These are phyloP conservation scores for Circinella umbellata DNA, from an alignment of 371 early-diverging fungal species.

Conservation along the genomic window DNA sequence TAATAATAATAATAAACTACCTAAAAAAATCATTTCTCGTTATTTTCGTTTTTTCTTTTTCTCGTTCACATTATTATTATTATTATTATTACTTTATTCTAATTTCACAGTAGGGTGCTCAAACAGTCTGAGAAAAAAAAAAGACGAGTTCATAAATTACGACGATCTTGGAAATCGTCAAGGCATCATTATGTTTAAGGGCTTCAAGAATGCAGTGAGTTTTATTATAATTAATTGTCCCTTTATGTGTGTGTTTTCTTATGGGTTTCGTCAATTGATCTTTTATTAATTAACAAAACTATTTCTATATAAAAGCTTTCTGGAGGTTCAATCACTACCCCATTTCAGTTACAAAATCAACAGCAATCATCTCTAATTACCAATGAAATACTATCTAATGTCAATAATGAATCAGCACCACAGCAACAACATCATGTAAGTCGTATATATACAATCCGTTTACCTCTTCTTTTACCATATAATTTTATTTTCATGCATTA, in stretches of 20 bases:
- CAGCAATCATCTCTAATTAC: slow-evolving; percentile 5
- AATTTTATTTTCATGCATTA: neutral
- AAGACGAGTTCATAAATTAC: neutral
- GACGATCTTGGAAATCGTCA: neutral
- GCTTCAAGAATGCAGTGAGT: slow-evolving; percentile 52
- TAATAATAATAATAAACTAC: no score
- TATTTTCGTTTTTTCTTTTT: neutral
- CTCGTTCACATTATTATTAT: neutral
- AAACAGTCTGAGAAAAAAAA: neutral
- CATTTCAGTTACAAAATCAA: slow-evolving; percentile 9
- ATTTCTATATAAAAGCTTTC: neutral
- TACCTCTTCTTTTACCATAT: no score
- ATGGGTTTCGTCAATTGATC: no score
- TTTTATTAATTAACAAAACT: neutral
- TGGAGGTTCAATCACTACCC: neutral
- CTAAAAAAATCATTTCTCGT: neutral
- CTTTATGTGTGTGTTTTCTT: no score
- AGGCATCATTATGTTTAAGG: slow-evolving; percentile 42
- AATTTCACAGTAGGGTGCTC: neutral
- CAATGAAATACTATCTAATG: neutral
- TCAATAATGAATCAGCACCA: neutral
- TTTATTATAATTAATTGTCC: neutral
- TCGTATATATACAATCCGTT: neutral
- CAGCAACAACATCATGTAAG: slow-evolving; percentile 1
- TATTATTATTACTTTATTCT: neutral